Percentiles rank a stretch among this genome's conserved stretches.
These are phyloP conservation scores for Annulohypoxylon truncatum DNA, from an alignment of 2,329 filamentous ascomycete genomes.

Conservation along the genomic window DNA sequence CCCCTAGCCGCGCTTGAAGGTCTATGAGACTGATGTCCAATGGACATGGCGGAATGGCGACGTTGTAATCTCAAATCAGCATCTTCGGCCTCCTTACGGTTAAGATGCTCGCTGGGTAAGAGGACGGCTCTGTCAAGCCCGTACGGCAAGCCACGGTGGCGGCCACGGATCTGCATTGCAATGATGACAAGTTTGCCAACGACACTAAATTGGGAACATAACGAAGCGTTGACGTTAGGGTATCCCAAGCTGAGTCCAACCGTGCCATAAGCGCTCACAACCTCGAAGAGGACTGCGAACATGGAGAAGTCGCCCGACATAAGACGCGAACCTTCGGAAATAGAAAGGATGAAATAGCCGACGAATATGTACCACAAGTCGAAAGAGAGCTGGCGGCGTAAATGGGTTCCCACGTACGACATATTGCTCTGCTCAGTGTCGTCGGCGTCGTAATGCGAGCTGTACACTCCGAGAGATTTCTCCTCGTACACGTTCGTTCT, in stretches of 20 bases:
- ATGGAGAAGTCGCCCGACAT: slow-evolving; percentile 72
- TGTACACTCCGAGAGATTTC: slow-evolving; percentile 81
- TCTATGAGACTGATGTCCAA: slow-evolving; percentile 39
- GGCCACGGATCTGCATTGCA: slow-evolving; percentile 76
- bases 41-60: slow-evolving; percentile 52
- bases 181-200: slow-evolving; percentile 77
- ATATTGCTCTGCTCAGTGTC: slow-evolving; percentile 69
- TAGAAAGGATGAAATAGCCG: slow-evolving; percentile 91
- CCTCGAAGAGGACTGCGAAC: slow-evolving; percentile 82
- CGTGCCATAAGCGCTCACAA: slow-evolving; percentile 92
- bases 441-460: slow-evolving; percentile 60
- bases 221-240: slow-evolving; percentile 77
- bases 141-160: slow-evolving; percentile 76
- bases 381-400: slow-evolving; percentile 93
- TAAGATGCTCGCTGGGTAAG: slow-evolving; percentile 67
- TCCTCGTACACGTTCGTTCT: slow-evolving; percentile 98
- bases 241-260: slow-evolving; percentile 93
- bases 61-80: slow-evolving; percentile 54
- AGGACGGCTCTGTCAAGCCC: slow-evolving; percentile 72
- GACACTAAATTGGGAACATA: slow-evolving; percentile 82
- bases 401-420: slow-evolving; percentile 90
- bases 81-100: slow-evolving; percentile 64
- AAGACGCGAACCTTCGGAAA: slow-evolving; percentile 82
- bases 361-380: slow-evolving; percentile 98
- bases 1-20: slow-evolving; percentile 41